These are phyloP conservation scores for Zygotorulaspora chibaensis DNA, from an alignment of 805 yeast species.

Conservation along the genomic window DNA sequence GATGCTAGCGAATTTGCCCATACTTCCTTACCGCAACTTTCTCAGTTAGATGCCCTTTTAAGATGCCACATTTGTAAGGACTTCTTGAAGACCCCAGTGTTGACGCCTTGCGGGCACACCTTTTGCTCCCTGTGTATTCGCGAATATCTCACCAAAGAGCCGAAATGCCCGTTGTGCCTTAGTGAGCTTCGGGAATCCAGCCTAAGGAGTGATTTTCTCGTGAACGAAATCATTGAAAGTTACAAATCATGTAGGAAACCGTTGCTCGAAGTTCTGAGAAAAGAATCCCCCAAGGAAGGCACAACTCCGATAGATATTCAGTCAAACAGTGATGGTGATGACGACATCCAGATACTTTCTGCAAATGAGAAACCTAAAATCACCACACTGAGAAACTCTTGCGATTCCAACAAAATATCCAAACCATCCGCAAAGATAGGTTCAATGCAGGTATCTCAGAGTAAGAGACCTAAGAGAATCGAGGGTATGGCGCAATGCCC, in stretches of 20 bases:
- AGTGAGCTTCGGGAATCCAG: conserved; percentile 65
- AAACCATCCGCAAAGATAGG: conserved; percentile 10
- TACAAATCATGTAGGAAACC: conserved; percentile 42
- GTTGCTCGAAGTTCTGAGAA: conserved; percentile 34
- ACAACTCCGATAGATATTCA: conserved; percentile 29
- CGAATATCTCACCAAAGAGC: conserved; percentile 54
- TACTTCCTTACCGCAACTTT: conserved; percentile 51
- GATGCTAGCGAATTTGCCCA: conserved; percentile 71
- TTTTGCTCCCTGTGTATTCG: conserved; percentile 87
- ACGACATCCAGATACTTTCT: conserved; percentile 31
- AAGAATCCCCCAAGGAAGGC: conserved; percentile 2
- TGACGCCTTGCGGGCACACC: conserved; percentile 82
- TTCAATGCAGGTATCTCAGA: conserved; percentile 13
- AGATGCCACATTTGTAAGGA: conserved; percentile 90
- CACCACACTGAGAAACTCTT: conserved; percentile 2
- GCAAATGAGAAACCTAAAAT: conserved; percentile 23
- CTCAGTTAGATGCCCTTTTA: conserved; percentile 62
- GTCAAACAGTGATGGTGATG: conserved; percentile 27
- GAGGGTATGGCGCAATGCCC: conserved; percentile 55
- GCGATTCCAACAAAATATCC: conserved; percentile 4
- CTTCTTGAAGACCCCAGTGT: conserved; percentile 69
- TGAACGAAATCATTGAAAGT: conserved; percentile 67
- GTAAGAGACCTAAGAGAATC: conserved; percentile 8
- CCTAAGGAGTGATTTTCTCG: conserved; percentile 57
- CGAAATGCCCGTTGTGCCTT: conserved; percentile 75